phyloP scores from a whole-genome alignment of 2,329 filamentous ascomycete species.

The Rhynchosporium graminicola region DNA sequence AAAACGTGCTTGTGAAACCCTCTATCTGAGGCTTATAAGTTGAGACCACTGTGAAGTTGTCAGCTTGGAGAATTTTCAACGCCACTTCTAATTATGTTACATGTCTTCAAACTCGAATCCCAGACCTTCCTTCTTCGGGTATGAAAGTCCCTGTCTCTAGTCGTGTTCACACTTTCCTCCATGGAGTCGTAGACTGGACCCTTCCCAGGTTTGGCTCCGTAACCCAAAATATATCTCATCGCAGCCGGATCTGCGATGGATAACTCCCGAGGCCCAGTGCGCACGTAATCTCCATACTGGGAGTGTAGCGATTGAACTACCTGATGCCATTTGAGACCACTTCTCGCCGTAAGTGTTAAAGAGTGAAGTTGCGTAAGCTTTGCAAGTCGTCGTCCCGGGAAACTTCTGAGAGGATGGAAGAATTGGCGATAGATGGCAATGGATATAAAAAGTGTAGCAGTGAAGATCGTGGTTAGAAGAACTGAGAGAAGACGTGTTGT shows the following conservation, averaged over 20 bases:
- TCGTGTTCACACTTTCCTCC: slow-evolving; percentile 22
- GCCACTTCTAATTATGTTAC: background rate
- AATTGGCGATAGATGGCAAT: slow-evolving; percentile 30
- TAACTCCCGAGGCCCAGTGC: slow-evolving; percentile 27
- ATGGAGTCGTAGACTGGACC: slow-evolving; percentile 27
- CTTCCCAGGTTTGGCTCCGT: slow-evolving; percentile 22
- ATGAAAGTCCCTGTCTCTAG: slow-evolving; percentile 23
- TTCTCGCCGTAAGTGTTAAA: slow-evolving; percentile 18
- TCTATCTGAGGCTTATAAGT: slow-evolving; percentile 22
- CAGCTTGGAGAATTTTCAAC: background rate
- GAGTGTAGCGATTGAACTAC: slow-evolving; percentile 20
- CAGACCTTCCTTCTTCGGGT: slow-evolving; percentile 23
- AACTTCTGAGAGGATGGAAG: slow-evolving; percentile 31
- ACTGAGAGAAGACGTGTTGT: background rate
- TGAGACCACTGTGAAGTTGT: background rate
- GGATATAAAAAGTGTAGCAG: background rate
- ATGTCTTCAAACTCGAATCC: slow-evolving; percentile 23
- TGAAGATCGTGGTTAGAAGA: background rate
- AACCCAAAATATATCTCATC: slow-evolving; percentile 20
- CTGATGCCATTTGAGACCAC: slow-evolving; percentile 25
- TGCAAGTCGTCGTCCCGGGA: slow-evolving; percentile 31
- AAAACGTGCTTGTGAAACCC: slow-evolving; percentile 22
- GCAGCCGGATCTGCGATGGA: slow-evolving; percentile 24
- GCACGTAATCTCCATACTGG: slow-evolving; percentile 30
- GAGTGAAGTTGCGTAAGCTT: slow-evolving; percentile 30